Base-by-base conservation (phyloP, 495 filamentous ascomycete genomes). In the Monascus purpureus region DNA sequence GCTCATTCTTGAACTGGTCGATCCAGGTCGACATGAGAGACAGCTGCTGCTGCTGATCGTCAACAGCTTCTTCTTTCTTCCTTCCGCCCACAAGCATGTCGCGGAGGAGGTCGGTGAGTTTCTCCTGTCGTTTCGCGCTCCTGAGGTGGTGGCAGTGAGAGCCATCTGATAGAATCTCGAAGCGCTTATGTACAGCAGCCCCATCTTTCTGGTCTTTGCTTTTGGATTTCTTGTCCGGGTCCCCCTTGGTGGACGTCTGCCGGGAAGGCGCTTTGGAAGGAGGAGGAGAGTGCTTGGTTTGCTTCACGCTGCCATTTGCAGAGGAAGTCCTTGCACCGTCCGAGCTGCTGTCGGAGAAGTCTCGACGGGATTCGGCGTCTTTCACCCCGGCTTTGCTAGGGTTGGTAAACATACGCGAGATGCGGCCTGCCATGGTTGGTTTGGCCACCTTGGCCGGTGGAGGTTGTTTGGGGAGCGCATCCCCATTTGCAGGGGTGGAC, bases 11-110 rank as follows among this genome's bases (percentile, higher is more conserved):
- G 37, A 95, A 69, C 43, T 90, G 87, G 55, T 95, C 88, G 19
- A 94, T 85, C 90, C 90, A 96, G 39, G 70, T 82, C 6, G 87
- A 90, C 65, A 95, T 87, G 34, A 97, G 66, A 8, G 87, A 95
- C 17, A 96, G 67, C 41, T 93, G 83, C 45, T 83, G 75, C 40
- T 93, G 83, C 46, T 83, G 75, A 38, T 92, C 82, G 7, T 77
- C 71, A 17, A 67, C 65, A 31, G 70, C 61, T 5, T 69, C 59
- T 16, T 72, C 65, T 32, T 82, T 75, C 25, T 83, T 79, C 46
- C 75, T 78, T 51, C 80, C 80, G 14, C 60, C 67, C 29, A 77
- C 80, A 8, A 96, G 62, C 50, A 94, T 71, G 39, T 80, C 73
- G 38, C 85, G 78, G 41, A 93, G 72, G 65, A 97, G 77, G 47